Conservation (phyloP, 148 eudicot species). For the Rhododendron ferrugineum region DNA sequence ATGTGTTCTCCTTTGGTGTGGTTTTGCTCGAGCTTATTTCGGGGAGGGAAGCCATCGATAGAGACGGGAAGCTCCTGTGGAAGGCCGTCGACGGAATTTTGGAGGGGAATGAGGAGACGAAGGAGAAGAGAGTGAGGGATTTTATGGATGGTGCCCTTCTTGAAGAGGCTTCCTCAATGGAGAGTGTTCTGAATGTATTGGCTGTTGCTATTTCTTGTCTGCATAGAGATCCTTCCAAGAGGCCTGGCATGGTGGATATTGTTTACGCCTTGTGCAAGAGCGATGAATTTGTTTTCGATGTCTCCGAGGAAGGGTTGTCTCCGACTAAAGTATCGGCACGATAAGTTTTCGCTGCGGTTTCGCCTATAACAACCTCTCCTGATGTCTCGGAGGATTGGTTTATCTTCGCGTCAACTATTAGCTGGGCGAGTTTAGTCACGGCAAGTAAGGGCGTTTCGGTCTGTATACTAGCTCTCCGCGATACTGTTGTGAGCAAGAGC, state of each 20-base stretch:
- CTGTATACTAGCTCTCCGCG: not conserved
- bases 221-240: conserved; percentile 50
- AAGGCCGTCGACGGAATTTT: conserved; percentile 27
- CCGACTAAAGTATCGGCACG: conserved; percentile 31
- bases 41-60: conserved; percentile 64
- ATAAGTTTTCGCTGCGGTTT: not conserved
- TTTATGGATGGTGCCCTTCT: conserved; percentile 53
- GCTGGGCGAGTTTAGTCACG: not conserved
- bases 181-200: conserved; percentile 52
- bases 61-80: conserved; percentile 58
- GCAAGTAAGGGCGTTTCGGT: not conserved
- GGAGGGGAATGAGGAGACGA: conserved; percentile 45
- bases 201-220: conserved; percentile 62
- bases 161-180: conserved; percentile 38
- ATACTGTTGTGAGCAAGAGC: not conserved
- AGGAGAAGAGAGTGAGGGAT: conserved; percentile 29
- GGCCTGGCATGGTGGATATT: conserved; percentile 87
- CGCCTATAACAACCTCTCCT: not conserved
- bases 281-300: conserved; percentile 57
- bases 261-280: conserved; percentile 85
- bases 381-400: not conserved
- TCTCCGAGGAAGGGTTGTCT: conserved; percentile 46
- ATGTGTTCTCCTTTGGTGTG: conserved; percentile 81
- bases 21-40: conserved; percentile 77
- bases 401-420: not conserved